These are phyloP conservation scores for Scedosporium dehoogii DNA, from an alignment of 2,329 filamentous ascomycete genomes.

Conservation along the genomic window DNA sequence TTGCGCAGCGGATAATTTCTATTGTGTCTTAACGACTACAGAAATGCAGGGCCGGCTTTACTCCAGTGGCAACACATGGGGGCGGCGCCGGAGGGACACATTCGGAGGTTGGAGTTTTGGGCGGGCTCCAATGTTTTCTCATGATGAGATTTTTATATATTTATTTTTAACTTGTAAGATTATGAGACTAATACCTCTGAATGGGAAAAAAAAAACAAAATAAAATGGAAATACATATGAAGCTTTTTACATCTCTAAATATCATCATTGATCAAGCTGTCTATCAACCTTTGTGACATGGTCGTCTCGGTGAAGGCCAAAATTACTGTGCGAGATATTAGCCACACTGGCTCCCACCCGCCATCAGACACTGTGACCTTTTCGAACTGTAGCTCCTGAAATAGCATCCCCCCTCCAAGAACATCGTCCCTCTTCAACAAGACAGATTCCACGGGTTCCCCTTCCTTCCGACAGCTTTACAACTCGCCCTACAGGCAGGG, in stretches of 20 bases:
- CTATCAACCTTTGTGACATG: too few relatives aligned
- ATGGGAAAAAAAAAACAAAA: background rate
- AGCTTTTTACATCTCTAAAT: too few relatives aligned
- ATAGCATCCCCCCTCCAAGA: background rate
- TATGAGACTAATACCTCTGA: background rate
- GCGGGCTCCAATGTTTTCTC: background rate
- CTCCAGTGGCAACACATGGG: background rate
- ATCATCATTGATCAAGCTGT: background rate
- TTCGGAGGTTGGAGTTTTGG: background rate
- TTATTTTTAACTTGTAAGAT: background rate
- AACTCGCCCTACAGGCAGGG: background rate
- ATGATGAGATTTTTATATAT: background rate
- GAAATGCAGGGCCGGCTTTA: background rate
- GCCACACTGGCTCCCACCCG: background rate
- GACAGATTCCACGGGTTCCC: too few relatives aligned
- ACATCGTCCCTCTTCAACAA: background rate
- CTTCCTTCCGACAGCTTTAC: background rate
- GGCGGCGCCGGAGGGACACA: background rate
- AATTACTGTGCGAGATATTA: background rate
- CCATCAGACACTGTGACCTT: conserved; percentile 6
- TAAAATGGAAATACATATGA: too few relatives aligned
- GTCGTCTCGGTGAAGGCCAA: too few relatives aligned
- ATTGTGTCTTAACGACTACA: background rate
- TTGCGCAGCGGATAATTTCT: background rate
- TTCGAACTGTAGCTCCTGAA: background rate